Base-by-base conservation (phyloP, 768 basidiomycete species). In the Tulasnella sp. region DNA sequence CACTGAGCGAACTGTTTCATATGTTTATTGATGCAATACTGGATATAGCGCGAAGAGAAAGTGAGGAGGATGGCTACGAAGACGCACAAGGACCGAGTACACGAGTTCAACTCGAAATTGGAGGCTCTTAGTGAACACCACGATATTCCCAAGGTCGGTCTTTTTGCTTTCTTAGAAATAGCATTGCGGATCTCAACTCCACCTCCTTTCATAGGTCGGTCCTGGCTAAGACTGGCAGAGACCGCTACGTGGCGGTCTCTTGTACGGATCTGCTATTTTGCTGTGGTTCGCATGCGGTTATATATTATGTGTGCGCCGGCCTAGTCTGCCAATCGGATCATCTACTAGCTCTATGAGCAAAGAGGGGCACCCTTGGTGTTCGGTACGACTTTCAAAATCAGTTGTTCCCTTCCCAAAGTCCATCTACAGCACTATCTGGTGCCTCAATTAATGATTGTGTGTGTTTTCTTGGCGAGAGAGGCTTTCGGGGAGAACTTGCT, bases 1-100 rank as follows among this genome's bases (percentile, higher is more conserved):
- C 40, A 40, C 10, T 40, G 56, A 39, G 68, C 34, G 19, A 75
- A n/a, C 34, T 24, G 31, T 10, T 16, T 8, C 18, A 14, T 68
- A 16, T 19, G 19, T 18, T 39, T n/a, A 36, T 71, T 75, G 75
- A 82, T 56, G 34, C 48, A 75, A 78, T 27, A 6, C 0, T 24
- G 40, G 27, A n/a, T 62, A 18, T 74, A 96, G 95, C 89, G 96
- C 71, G 89, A 89, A 34, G 89, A 91, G 80, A 91, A 90, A 82
- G 93, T 97, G 24, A 88, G 90, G 24, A 94, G 90, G 85, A 83
- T 94, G 83, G 95, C 96, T 0, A 87, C 87, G 83, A 94, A 93
- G 87, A 95, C 94, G 8, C 96, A 98, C 86, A 98, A 98, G 86
- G 96, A 98, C 80, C 92, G 96, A 62, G 96, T 98, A 48, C 91